phyloP scores from a whole-genome alignment of 2,329 filamentous ascomycete species.

The Nemania sp. region DNA sequence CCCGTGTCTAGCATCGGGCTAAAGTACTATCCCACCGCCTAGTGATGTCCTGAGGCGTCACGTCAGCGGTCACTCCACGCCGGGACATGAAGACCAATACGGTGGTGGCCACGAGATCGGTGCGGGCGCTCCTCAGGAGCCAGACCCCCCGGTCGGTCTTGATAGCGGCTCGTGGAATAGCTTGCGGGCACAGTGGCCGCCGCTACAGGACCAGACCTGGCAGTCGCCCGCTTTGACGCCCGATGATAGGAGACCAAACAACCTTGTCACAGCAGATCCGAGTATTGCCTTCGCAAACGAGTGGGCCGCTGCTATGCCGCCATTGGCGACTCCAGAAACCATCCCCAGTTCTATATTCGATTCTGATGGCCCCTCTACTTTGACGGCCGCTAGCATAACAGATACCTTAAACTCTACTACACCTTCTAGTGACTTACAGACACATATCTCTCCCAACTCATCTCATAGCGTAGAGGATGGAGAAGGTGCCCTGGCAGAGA shows the following conservation, averaged over 20 bases:
- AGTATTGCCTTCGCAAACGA: background rate
- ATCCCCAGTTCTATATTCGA: background rate
- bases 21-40: background rate
- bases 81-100: background rate
- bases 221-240: background rate
- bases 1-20: background rate
- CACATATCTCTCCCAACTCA: background rate
- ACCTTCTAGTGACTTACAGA: background rate
- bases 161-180: background rate
- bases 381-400: background rate
- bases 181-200: background rate
- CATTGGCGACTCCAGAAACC: too few species aligned
- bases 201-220: background rate
- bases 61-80: background rate
- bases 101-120: background rate
- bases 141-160: background rate
- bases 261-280: background rate
- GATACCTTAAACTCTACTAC: background rate
- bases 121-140: background rate
- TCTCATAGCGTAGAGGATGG: background rate
- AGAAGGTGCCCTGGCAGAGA: background rate
- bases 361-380: background rate
- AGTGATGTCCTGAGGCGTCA: conserved; percentile 4
- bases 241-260: background rate
- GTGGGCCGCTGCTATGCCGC: background rate